A percentile compares a stretch with the other conserved stretches of the same genome.
phyloP scores from a whole-genome alignment of 2,329 filamentous ascomycete species.

The Teratosphaeria viscida region DNA sequence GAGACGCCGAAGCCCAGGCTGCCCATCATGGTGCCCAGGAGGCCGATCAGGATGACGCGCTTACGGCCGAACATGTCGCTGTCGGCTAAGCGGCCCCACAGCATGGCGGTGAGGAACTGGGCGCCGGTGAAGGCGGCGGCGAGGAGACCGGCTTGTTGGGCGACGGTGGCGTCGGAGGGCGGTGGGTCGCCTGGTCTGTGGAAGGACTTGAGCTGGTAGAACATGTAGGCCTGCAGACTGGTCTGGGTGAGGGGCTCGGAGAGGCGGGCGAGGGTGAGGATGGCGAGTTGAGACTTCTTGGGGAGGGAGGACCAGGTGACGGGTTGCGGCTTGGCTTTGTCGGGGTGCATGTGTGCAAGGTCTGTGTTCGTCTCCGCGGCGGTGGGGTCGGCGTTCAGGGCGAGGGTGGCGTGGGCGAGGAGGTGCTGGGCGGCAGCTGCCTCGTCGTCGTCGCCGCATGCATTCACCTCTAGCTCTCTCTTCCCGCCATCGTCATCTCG shows the following conservation, averaged over 20 bases:
- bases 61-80: slow-evolving; percentile 59
- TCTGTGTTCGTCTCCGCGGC: slow-evolving; percentile 7
- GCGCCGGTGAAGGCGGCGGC: slow-evolving; percentile 70
- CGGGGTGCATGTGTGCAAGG: too few species aligned
- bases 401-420: slow-evolving; percentile 8
- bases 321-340: slow-evolving; percentile 30
- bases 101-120: slow-evolving; percentile 71
- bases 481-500: background rate
- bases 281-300: slow-evolving; percentile 63
- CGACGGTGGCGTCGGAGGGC: slow-evolving; percentile 52
- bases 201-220: slow-evolving; percentile 80
- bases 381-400: background rate
- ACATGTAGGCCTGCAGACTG: slow-evolving; percentile 69
- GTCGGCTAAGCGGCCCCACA: slow-evolving; percentile 66
- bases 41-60: slow-evolving; percentile 63
- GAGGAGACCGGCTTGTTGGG: slow-evolving; percentile 66
- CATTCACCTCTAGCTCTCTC: background rate
- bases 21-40: slow-evolving; percentile 58
- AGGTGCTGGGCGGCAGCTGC: slow-evolving; percentile 7
- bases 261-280: slow-evolving; percentile 67
- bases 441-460: slow-evolving; percentile 4
- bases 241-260: slow-evolving; percentile 77
- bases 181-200: slow-evolving; percentile 27
- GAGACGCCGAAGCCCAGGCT: slow-evolving; percentile 61
- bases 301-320: slow-evolving; percentile 66